phyloP scores from a whole-genome alignment of 2,329 filamentous ascomycete genomes.

The Pseudogymnoascus sp. region DNA sequence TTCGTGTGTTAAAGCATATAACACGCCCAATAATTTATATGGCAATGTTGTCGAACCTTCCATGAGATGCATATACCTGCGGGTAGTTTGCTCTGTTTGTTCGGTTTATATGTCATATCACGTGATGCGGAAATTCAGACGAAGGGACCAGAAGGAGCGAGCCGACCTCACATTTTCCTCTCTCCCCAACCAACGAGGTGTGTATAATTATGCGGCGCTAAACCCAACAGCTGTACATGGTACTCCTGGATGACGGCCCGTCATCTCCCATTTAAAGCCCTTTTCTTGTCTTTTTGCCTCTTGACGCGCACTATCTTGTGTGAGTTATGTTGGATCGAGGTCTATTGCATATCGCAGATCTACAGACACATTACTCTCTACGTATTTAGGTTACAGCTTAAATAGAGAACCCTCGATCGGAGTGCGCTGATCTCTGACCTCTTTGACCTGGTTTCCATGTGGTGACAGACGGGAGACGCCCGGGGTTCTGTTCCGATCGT shows the following conservation, averaged over 20 bases:
- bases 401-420: neutral
- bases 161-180: neutral
- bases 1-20: neutral
- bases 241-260: neutral
- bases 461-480: neutral
- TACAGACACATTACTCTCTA: neutral
- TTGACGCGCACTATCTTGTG: neutral
- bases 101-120: neutral
- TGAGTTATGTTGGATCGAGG: neutral
- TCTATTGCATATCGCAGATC: neutral
- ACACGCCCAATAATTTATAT: neutral
- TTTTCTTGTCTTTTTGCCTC: neutral
- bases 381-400: neutral
- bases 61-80: neutral
- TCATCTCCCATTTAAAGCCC: neutral
- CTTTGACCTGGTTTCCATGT: slow-evolving; percentile 7
- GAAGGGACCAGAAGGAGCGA: neutral
- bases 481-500: neutral
- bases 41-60: slow-evolving; percentile 3
- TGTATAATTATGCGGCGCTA: slow-evolving; percentile 2
- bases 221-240: neutral
- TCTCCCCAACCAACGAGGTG: neutral
- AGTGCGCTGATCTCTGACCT: slow-evolving; percentile 4
- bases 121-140: neutral
- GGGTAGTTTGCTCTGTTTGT: slow-evolving; percentile 1